Evolutionary conservation across 1,139 yeast genomes (phyloP).

Genomic region (Kodamaea suecica): DNA sequence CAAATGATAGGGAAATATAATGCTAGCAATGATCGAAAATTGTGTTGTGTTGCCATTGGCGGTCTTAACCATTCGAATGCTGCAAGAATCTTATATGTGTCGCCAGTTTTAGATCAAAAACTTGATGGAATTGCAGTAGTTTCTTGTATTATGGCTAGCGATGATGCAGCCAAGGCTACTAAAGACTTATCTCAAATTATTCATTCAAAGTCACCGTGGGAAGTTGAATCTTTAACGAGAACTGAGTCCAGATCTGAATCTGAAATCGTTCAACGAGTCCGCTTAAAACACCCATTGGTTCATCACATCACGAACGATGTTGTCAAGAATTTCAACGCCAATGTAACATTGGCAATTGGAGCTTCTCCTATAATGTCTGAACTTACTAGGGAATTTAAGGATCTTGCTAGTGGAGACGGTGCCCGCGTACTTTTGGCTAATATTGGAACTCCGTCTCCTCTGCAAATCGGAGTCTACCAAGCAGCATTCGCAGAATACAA

Average conservation of each 20-base stretch:
- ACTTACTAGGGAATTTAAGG: constrained; percentile 61
- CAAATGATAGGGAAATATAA: constrained; percentile 38
- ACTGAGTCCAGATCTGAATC: constrained; percentile 13
- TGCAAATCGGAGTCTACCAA: constrained; percentile 41
- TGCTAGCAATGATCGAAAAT: constrained; percentile 16
- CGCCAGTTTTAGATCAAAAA: constrained; percentile 44
- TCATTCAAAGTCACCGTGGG: not conserved
- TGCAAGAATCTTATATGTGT: constrained; percentile 51
- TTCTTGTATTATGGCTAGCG: constrained; percentile 75
- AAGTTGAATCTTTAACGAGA: constrained; percentile 13
- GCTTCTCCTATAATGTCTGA: constrained; percentile 95
- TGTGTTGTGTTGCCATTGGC: constrained; percentile 79
- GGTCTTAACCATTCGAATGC: constrained; percentile 72
- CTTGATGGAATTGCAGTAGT: constrained; percentile 85
- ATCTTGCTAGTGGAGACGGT: constrained; percentile 55
- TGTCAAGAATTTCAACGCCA: constrained; percentile 87
- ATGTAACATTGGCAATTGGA: constrained; percentile 81
- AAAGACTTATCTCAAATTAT: constrained; percentile 22
- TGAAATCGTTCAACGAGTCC: constrained; percentile 1
- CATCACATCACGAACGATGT: constrained; percentile 90
- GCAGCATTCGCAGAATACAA: constrained; percentile 63
- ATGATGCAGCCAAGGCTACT: constrained; percentile 58
- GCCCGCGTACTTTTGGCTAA: constrained; percentile 61
- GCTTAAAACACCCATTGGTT: constrained; percentile 51
- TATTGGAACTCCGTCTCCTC: constrained; percentile 67